Evolutionary conservation across 2,329 filamentous ascomycete species (phyloP).

Genomic region (Exophiala spinifera): DNA sequence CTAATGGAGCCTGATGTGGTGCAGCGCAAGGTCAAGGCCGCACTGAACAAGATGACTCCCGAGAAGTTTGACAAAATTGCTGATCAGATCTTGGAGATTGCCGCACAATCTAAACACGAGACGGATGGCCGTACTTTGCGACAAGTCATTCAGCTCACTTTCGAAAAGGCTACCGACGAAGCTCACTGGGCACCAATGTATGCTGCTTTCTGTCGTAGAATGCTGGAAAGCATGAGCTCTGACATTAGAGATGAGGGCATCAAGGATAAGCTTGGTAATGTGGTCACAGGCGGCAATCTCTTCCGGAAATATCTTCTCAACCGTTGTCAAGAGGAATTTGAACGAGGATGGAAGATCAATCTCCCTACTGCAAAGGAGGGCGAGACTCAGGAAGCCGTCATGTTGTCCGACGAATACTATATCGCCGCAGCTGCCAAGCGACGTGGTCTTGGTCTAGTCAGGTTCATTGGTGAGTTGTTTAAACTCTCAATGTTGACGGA

Average conservation of each 20-base stretch:
- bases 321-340: constrained; percentile 97
- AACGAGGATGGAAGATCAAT: constrained; percentile 93
- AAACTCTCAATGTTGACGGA: constrained; percentile 98
- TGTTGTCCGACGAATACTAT: constrained; percentile 97
- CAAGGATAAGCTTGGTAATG: constrained; percentile 80
- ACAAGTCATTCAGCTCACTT: constrained; percentile 97
- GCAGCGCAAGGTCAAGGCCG: constrained; percentile 97
- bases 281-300: constrained; percentile 86
- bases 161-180: constrained; percentile 98
- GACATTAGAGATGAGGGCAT: constrained; percentile 96
- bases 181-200: constrained; percentile 99
- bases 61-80: constrained; percentile 98
- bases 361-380: constrained; percentile 75
- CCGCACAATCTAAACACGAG: constrained; percentile 93
- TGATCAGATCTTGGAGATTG: constrained; percentile 87
- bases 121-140: constrained; percentile 88
- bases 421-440: constrained; percentile 89
- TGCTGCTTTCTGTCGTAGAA: constrained; percentile 95
- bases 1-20: constrained; percentile 87
- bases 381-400: constrained; percentile 66
- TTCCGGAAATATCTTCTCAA: constrained; percentile 99
- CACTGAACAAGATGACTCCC: constrained; percentile 99
- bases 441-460: constrained; percentile 93
- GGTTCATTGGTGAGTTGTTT: constrained; percentile 99
- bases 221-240: constrained; percentile 91